Percentiles rank a stretch among this genome's conserved stretches.
These are phyloP conservation scores for Sparassis latifolia DNA, from an alignment of 1,284 basidiomycete genomes.

Conservation along the genomic window DNA sequence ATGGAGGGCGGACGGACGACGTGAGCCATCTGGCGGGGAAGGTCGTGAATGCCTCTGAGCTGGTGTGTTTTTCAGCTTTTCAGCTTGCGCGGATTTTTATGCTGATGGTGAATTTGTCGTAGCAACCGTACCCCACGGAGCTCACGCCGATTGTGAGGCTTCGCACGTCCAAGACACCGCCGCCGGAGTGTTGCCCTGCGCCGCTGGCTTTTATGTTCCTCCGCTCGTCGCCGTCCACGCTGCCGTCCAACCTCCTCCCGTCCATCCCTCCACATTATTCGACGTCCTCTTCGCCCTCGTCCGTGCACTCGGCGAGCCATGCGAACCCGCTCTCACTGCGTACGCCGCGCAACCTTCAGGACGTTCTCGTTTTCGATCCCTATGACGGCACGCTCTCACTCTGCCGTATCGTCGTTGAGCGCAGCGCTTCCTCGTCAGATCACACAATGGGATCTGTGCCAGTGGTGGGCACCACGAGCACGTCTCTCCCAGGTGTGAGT, in stretches of 20 bases:
- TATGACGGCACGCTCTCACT: constrained; percentile 50
- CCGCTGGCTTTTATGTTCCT: constrained; percentile 56
- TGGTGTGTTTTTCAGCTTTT: constrained; percentile 32
- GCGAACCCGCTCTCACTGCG: constrained; percentile 31
- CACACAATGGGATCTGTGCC: constrained; percentile 24
- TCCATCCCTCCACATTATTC: constrained; percentile 26
- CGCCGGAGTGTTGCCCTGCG: constrained; percentile 27
- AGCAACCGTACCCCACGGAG: constrained; percentile 49
- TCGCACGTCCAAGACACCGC: constrained; percentile 29
- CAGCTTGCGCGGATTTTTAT: not conserved
- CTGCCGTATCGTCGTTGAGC: constrained; percentile 44
- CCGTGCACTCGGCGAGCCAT: constrained; percentile 23
- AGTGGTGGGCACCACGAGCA: constrained; percentile 34
- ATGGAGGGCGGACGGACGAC: constrained; percentile 63
- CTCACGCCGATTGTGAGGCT: constrained; percentile 55
- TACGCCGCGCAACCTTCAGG: constrained; percentile 46
- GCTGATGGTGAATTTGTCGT: not conserved
- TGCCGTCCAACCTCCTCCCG: constrained; percentile 38
- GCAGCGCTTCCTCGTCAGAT: constrained; percentile 19
- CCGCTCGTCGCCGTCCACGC: constrained; percentile 26
- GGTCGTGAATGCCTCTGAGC: constrained; percentile 47
- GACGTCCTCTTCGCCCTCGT: constrained; percentile 25
- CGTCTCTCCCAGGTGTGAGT: constrained; percentile 41
- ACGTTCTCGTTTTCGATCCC: constrained; percentile 61
- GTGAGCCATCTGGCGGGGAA: constrained; percentile 55